Percentiles rank a stretch among this genome's conserved stretches.
Evolutionary conservation across 768 basidiomycete genomes (phyloP).

Genomic region (Pulveroboletus sp.): DNA sequence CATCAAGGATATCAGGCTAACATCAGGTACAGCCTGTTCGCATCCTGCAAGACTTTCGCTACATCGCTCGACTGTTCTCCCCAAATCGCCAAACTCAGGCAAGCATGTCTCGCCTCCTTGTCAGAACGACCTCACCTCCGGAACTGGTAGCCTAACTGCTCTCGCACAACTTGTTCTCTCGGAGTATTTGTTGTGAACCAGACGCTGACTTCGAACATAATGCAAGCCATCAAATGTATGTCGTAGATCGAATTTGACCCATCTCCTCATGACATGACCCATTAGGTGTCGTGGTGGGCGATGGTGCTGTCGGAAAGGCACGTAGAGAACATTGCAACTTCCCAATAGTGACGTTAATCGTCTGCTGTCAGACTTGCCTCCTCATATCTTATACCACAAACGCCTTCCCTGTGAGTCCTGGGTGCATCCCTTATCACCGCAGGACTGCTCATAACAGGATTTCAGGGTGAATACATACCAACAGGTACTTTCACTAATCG

Average conservation of each 20-base stretch:
- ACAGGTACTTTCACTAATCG: constrained; percentile 53
- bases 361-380: constrained; percentile 75
- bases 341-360: constrained; percentile 11
- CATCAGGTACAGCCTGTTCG: constrained; percentile 23
- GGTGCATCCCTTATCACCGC: constrained; percentile 11
- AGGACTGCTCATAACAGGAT: constrained; percentile 14
- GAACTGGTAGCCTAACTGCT: constrained; percentile 13
- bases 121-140: constrained; percentile 8
- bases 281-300: constrained; percentile 94
- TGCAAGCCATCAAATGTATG: constrained; percentile 93
- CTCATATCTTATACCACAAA: constrained; percentile 99
- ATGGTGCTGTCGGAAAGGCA: constrained; percentile 98
- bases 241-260: constrained; percentile 12
- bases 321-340: constrained; percentile 24
- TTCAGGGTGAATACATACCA: constrained; percentile 92
- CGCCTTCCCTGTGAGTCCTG: constrained; percentile 78
- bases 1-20: constrained; percentile 28
- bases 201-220: constrained; percentile 29
- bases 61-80: not conserved
- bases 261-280: constrained; percentile 24
- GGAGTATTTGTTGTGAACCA: constrained; percentile 10
- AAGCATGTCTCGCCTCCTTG: not conserved
- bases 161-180: constrained; percentile 11
- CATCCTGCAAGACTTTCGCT: constrained; percentile 6
- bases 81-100: constrained; percentile 2